Base-by-base conservation (phyloP, 78 protist genomes). In the Dictyostelium brefeldianum region DNA sequence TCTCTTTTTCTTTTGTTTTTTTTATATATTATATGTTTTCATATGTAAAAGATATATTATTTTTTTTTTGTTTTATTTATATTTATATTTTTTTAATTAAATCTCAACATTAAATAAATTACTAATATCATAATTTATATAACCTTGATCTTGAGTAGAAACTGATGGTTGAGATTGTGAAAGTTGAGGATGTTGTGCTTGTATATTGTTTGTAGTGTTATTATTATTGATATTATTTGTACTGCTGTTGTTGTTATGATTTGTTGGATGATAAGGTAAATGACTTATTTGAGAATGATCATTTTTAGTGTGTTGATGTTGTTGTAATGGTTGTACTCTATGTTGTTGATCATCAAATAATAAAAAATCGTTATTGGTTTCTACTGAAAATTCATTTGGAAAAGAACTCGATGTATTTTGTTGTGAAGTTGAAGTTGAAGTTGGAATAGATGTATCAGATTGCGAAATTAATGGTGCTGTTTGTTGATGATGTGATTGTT, bases 291-390 rank as follows among this genome's bases (percentile, higher is more conserved):
- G 64, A 48, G 79, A 48, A 5, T 81, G 89, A 11, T 80, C 85
- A 59, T 54, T 22, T 57, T 36, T 54, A 59, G 62, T 78, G 18
- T 78, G 57, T 27, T 78, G 57, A 20, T 22, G 48, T 31, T 80
- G 50, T 29, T 54, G 50, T 54, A 41, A 47, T 43, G 36, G 50
- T 53, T 54, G 27, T 36, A 41, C 11, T 12, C 65, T 80, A n/a
- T 71, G 50, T 18, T 71, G 51, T 1, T 6, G 18, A 12, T 67
- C 51, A 69, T 51, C 89, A 81, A 81, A 81, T 41, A 81, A 54
- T 81, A 81, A 48, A 69, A 69, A 81, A 67, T 81, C 89, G 79
- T 78, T 27, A 54, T 70, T 48, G 6, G n/a, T 48, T 15, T 81
- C 89, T 15, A 67, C 29, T 22, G 79, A 15, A 71, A n/a, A 59